Evolutionary conservation across 805 yeast genomes (phyloP).

Genomic region (Suhomyces canberraensis): DNA sequence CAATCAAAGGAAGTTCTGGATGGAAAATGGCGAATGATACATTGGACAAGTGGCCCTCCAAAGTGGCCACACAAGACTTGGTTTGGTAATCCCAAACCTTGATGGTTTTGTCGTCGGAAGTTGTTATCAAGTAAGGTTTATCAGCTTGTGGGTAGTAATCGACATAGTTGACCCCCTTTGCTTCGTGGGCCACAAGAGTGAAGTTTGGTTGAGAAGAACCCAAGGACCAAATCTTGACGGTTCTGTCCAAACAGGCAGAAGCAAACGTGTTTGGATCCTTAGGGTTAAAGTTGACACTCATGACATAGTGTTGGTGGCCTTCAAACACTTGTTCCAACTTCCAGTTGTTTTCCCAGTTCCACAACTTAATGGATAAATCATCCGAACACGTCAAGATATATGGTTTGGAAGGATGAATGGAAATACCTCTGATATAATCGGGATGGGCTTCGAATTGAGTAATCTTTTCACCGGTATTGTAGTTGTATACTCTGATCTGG

Average conservation of each 20-base stretch:
- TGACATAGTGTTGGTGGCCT: constrained; percentile 94
- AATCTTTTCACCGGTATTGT: constrained; percentile 92
- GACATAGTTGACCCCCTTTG: constrained; percentile 92
- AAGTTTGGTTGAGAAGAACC: constrained; percentile 87
- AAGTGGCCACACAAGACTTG: constrained; percentile 88
- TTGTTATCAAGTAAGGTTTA: constrained; percentile 90
- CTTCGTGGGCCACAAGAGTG: constrained; percentile 86
- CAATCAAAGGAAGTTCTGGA: constrained; percentile 91
- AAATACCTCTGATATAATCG: constrained; percentile 89
- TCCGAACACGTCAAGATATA: constrained; percentile 86
- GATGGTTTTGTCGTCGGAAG: constrained; percentile 87
- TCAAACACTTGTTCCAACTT: constrained; percentile 83
- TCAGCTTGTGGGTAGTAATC: constrained; percentile 97
- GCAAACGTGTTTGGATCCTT: constrained; percentile 98
- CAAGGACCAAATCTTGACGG: constrained; percentile 95
- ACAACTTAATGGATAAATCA: constrained; percentile 84
- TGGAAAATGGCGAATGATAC: constrained; percentile 97
- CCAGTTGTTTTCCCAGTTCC: constrained; percentile 99
- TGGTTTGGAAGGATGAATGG: constrained; percentile 93
- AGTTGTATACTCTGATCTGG: constrained; percentile 88
- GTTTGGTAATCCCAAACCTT: constrained; percentile 97
- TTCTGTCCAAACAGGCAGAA: constrained; percentile 92
- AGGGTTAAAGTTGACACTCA: constrained; percentile 94
- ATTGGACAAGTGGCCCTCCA: constrained; percentile 90
- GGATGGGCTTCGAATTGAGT: constrained; percentile 98